These are phyloP conservation scores for Geranium rotundifolium DNA, from an alignment of 345 rosid species.

Conservation along the genomic window DNA sequence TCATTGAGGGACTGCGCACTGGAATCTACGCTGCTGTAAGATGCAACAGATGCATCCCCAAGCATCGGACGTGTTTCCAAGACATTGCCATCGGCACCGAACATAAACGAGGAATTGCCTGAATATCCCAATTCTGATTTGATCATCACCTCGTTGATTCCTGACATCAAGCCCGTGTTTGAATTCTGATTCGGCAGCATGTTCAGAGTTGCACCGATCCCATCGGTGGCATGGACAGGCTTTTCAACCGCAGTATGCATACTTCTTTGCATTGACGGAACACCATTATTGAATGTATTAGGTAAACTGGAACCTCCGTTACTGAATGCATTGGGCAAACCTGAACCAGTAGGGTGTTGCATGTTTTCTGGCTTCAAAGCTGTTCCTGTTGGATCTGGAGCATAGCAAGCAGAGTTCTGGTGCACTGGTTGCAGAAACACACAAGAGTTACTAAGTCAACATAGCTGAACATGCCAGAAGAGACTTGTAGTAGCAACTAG, in stretches of 20 bases:
- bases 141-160: conserved; percentile 71
- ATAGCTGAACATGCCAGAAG: neutral
- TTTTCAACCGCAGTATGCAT: conserved; percentile 53
- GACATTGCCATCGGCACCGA: conserved; percentile 58
- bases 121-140: conserved; percentile 69
- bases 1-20: conserved; percentile 63
- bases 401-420: conserved; percentile 53
- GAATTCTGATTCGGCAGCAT: conserved; percentile 60
- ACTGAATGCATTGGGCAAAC: conserved; percentile 14
- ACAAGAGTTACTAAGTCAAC: conserved; percentile 11
- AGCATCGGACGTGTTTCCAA: conserved; percentile 55
- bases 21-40: conserved; percentile 68
- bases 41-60: conserved; percentile 56
- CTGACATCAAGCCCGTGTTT: conserved; percentile 62
- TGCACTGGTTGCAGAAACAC: conserved; percentile 38
- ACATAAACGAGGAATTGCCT: conserved; percentile 51
- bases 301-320: conserved; percentile 10
- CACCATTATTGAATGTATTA: conserved; percentile 59
- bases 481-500: no score
- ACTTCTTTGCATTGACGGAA: conserved; percentile 42
- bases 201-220: conserved; percentile 49
- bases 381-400: conserved; percentile 43
- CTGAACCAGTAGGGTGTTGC: conserved; percentile 31
- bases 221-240: conserved; percentile 45
- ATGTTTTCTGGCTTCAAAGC: conserved; percentile 50